Conservation (phyloP, 2,329 filamentous ascomycete genomes). For the Gnomoniopsis sp. region DNA sequence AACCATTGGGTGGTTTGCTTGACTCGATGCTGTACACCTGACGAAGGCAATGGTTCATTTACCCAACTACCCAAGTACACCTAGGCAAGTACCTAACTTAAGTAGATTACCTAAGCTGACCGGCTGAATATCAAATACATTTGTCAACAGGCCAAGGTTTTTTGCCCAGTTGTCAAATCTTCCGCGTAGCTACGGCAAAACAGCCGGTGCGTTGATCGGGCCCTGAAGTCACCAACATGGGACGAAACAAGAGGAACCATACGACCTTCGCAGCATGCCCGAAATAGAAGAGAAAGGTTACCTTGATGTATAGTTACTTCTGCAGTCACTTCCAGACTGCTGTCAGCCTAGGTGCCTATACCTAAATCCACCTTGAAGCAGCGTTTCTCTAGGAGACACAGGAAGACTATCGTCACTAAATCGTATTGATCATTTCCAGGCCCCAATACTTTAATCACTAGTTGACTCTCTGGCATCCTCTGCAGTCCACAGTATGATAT, state of each 20-base stretch:
- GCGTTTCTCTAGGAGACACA: neutral
- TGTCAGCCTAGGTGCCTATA: neutral
- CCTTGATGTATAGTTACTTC: neutral
- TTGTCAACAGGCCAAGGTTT: neutral
- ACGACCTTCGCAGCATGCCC: neutral
- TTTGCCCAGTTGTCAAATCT: neutral
- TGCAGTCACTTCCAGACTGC: neutral
- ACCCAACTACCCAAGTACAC: too few relatives aligned
- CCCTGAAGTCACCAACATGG: neutral
- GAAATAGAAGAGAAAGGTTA: neutral
- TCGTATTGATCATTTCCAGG: too few relatives aligned
- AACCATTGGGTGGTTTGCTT: too few relatives aligned
- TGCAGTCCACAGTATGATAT: too few relatives aligned
- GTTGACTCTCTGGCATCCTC: too few relatives aligned
- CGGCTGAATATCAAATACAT: neutral
- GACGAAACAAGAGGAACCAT: slow-evolving; percentile 3
- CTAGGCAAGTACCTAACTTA: neutral
- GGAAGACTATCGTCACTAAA: too few relatives aligned
- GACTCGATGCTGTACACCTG: too few relatives aligned
- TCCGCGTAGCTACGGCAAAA: slow-evolving; percentile 11
- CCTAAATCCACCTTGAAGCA: neutral
- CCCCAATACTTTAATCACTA: too few relatives aligned
- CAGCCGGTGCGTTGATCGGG: slow-evolving; percentile 13
- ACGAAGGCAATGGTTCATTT: too few relatives aligned
- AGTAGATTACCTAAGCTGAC: neutral